Base-by-base conservation (phyloP, 768 basidiomycete species). In the Pholiota molesta region DNA sequence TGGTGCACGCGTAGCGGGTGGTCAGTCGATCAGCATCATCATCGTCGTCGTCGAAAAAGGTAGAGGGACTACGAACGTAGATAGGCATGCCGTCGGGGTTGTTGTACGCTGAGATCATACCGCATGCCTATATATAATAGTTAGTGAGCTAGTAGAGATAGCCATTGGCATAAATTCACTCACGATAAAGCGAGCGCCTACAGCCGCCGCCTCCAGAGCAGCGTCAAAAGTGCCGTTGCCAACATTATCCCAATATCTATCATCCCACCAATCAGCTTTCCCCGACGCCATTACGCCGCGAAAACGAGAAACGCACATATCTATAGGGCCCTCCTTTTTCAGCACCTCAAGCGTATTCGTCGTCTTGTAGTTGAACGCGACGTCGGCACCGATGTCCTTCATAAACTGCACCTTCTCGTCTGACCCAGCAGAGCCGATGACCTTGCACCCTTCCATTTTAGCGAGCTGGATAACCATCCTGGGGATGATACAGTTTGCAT, bases 321-420 rank as follows among this genome's bases (percentile, higher is more conserved):
- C 76, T 33, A 83, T 73, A 11, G 79, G 79, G 0, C 88, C 88
- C 64, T 90, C 80, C 61, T 79, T 79, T 62, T 70, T 69, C 40
- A 93, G 73, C 2, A 88, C 75, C 14, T 87, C 83, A 0, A 67
- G 68, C 0, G 83, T 85, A 52, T 76, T 74, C 0, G 77, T 76
- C 0, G 81, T 90, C 79, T 92, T 89, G 74, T 89, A 91, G 71
- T 92, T 90, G 77, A 90, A 91, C 0, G 80, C 85, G 7, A 88
- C 81, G 65, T 92, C 89, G 0, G 85, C 84, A 0, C 89, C 90
- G 19, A 89, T 66, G 2, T 80, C 78, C 54, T 79, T 80, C 73
- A 89, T 73, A 67, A 82, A 89, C 5, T 77, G 70, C 7, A 92
- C 87, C 73, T 93, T 92, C 55, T 89, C 86, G 17, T 91, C 88